Conservation (phyloP, 2,329 filamentous ascomycete genomes). For the Chaetomium sp. region DNA sequence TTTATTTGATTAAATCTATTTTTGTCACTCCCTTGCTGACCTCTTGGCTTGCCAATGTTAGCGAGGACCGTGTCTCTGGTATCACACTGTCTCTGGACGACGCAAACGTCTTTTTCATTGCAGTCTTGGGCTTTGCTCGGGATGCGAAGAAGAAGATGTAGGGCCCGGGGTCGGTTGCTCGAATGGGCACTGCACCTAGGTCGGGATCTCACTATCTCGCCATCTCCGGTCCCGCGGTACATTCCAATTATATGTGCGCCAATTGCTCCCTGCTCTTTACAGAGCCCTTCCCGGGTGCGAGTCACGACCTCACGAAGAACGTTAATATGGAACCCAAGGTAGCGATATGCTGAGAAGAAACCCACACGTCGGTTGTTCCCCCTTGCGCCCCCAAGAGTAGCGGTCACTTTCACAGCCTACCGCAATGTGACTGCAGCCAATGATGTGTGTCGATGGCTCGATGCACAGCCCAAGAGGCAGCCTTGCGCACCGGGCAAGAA, state of each 20-base stretch:
- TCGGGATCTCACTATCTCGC: background rate
- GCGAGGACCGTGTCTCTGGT: conserved; percentile 62
- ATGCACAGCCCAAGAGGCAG: background rate
- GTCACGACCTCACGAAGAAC: too few species aligned
- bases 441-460: background rate
- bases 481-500: background rate
- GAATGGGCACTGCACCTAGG: background rate
- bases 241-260: too few species aligned
- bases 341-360: background rate
- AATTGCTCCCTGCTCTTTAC: too few species aligned
- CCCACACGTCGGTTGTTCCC: too few species aligned
- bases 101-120: conserved; percentile 69
- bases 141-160: conserved; percentile 32
- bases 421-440: background rate
- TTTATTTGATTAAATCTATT: conserved; percentile 71
- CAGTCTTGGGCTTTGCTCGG: conserved; percentile 47
- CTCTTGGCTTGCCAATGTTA: conserved; percentile 73
- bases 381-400: too few species aligned
- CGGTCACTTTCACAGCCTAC: background rate
- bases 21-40: conserved; percentile 57
- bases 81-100: conserved; percentile 71
- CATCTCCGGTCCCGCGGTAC: too few species aligned
- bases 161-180: too few species aligned
- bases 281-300: too few species aligned
- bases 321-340: too few species aligned